These are phyloP conservation scores for Choricystis sp. DNA, from an alignment of 139 green algal genomes.

Conservation along the genomic window DNA sequence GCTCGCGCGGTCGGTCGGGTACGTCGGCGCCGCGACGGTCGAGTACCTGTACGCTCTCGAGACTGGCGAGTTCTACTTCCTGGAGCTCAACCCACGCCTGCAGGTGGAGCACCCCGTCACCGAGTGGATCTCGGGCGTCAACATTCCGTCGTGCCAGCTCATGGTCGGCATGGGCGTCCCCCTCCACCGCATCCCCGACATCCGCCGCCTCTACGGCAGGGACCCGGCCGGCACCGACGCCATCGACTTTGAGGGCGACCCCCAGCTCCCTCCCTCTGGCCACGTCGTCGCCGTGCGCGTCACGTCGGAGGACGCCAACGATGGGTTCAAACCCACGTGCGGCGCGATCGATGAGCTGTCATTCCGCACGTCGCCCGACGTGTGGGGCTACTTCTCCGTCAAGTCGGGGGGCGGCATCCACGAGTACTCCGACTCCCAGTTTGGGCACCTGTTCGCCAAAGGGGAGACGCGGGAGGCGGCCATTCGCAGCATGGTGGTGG, in stretches of 20 bases:
- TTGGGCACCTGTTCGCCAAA: conserved; percentile 94
- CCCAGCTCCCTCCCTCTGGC: conserved; percentile 26
- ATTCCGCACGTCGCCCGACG: conserved; percentile 56
- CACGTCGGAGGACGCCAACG: conserved; percentile 84
- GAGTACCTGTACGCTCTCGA: conserved; percentile 91
- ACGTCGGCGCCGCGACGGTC: conserved; percentile 87
- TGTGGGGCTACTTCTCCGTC: conserved; percentile 97
- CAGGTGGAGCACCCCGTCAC: conserved; percentile 98
- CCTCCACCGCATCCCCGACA: conserved; percentile 68
- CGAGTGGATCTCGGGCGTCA: conserved; percentile 86
- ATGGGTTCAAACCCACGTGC: conserved; percentile 95
- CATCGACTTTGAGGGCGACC: conserved; percentile 66
- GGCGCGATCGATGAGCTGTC: conserved; percentile 81
- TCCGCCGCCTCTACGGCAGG: conserved; percentile 53
- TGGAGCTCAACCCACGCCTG: conserved; percentile 95
- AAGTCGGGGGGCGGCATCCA: conserved; percentile 86
- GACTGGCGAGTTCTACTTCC: conserved; percentile 74
- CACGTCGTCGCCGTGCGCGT: conserved; percentile 82
- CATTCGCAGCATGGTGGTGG: conserved; percentile 81
- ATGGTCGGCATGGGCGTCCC: conserved; percentile 86
- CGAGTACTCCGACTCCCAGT: conserved; percentile 94
- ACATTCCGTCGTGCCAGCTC: conserved; percentile 85
- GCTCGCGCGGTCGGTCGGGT: conserved; percentile 74
- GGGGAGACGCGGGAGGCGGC: conserved; percentile 60
- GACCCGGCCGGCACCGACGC: conserved; percentile 18